Evolutionary conservation across 2,329 filamentous ascomycete species (phyloP), one percentile per base, ranked within the genome.

Genomic region (Drechslerella stenobrocha): DNA sequence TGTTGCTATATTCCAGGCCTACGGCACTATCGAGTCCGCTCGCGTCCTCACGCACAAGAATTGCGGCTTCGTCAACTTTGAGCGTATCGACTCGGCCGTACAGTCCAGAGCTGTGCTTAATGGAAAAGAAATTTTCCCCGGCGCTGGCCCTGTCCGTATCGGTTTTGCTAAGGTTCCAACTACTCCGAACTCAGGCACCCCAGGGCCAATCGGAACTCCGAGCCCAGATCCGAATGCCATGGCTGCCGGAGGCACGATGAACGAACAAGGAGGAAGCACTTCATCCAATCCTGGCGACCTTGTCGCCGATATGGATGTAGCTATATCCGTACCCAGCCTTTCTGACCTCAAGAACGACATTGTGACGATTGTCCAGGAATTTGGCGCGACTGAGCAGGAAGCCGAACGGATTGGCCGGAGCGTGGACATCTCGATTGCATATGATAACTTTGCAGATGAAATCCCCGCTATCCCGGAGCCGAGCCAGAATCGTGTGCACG

Each of bases 11-110:
- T 98, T 98, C 79, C 89, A 89, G 76, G 83, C 86, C n/a, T 95
- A 93, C 72, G 93, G 93, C 7, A 83, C 87, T 2, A 96, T 98
- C 70, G 82, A 93, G 71, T 96, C 92, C 2, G 92, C 90, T 24
- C 84, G 93, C 70, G 93, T 98, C 2, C 81, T 98, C 69, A 97
- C 93, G 0, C 90, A 98, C 80, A 98, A 98, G 81, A 97, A 96
- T 77, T 98, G 93, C 75, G 93, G 92, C 2, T 98, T 98, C 73
- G 92, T 98, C 75, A 98, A 98, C 77, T 98, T 96, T 74, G 90
- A 97, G 77, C 87, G 84, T 64, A 79, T 93, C 26, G 91, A 97
- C 71, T 95, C 90, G 75, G 93, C 93, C 58, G 86, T 96, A 35
- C 86, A 89, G 66, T 93, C 93, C 13, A 95, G 92, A 76, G 85